Base-by-base conservation (phyloP, 768 basidiomycete genomes). In the Suillus subalutaceus region DNA sequence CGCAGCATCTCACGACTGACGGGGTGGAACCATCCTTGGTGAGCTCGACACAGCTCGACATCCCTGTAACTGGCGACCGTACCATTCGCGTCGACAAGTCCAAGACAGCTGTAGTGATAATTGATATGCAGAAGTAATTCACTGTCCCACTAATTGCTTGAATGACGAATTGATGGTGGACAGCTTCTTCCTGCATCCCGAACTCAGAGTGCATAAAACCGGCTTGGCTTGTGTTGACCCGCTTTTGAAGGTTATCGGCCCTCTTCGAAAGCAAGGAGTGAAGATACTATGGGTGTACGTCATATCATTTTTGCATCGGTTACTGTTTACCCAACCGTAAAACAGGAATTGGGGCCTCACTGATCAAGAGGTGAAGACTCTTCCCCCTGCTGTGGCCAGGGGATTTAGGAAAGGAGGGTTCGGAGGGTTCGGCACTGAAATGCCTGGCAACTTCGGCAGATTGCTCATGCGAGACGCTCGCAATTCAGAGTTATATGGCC, bases 61-160 rank as follows among this genome's bases (percentile, higher is more conserved):
- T 91, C 43, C 74, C 79, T 4, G 88, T 87, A 5, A 80, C 86
- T 65, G 83, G 84, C 20, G 80, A 82, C 26, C 80, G 87, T 30
- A 78, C 75, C 23, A 75, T 90, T 57, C 79, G 88, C 60, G 76
- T 89, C 35, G 79, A 85, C 69, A 81, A 79, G 41, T 75, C 81
- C 38, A 75, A 79, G 58, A 84, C 82, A 20, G 89, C 88, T 12
- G 74, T 86, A 63, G 84, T 90, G n/a, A 80, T 90, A 23, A 82
- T 90, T 61, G 90, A 90, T 71, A 90, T 91, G 90, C 90, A 90
- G 73, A 91, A 90, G 89, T 89, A 71, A 66, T 81, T 68, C 20
- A 44, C 41, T n/a, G 32, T 56, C 38, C 8, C n/a, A 23, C 26
- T 40, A 10, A 53, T 35, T 26, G 37, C 8, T 37, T 69, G 16